Evolutionary conservation across 1,139 yeast genomes (phyloP).

Genomic region (Barnettozyma hawaiiensis): DNA sequence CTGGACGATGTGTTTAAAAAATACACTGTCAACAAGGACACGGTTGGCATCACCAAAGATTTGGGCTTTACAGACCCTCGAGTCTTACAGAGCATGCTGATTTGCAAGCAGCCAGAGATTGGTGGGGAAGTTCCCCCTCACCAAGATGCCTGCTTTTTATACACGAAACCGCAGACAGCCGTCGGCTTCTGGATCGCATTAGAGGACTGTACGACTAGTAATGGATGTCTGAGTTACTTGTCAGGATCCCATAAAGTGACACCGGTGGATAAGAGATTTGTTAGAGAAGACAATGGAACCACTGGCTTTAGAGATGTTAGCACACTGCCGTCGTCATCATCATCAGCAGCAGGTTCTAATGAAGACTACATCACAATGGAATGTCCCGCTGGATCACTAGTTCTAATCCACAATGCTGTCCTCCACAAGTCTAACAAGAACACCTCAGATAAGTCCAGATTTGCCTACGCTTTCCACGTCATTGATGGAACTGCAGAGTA

Average conservation of each 20-base stretch:
- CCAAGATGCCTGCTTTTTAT: conserved; percentile 70
- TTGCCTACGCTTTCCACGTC: conserved; percentile 75
- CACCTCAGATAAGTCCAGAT: conserved; percentile 50
- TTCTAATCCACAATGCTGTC: conserved; percentile 64
- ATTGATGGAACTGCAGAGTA: conserved; percentile 61
- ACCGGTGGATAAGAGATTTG: conserved; percentile 62
- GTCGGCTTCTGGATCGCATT: conserved; percentile 82
- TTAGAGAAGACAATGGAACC: conserved; percentile 48
- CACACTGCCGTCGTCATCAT: background rate
- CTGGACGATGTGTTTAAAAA: conserved; percentile 36
- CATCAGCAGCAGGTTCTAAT: conserved; percentile 25
- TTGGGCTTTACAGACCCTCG: conserved; percentile 59
- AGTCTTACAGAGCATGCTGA: conserved; percentile 74
- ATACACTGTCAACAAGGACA: conserved; percentile 47
- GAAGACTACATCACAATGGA: conserved; percentile 46
- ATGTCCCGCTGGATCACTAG: conserved; percentile 68
- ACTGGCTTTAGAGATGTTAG: conserved; percentile 34
- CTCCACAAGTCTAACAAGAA: conserved; percentile 68
- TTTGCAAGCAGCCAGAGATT: conserved; percentile 69
- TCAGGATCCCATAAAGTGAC: conserved; percentile 67
- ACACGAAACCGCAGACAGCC: conserved; percentile 66
- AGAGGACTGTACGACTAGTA: conserved; percentile 61
- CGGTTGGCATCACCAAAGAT: conserved; percentile 46
- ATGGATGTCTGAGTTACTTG: conserved; percentile 68
- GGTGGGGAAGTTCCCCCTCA: conserved; percentile 79